Evolutionary conservation across 139 green algal genomes (phyloP).

Genomic region (Tetradesmus lagerheimii): DNA sequence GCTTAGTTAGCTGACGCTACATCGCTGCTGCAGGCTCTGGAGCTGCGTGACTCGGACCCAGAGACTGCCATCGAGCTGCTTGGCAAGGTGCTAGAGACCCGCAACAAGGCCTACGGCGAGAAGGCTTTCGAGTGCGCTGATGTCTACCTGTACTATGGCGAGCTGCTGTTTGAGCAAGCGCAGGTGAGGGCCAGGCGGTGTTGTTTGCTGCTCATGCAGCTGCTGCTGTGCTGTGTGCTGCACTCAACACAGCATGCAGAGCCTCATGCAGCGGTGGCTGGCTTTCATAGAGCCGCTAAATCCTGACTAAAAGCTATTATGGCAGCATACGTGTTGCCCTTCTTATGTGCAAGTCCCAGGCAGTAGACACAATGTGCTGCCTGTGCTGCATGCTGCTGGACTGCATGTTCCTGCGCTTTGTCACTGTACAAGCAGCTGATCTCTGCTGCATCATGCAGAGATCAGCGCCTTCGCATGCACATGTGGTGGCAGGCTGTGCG

Average conservation of each 20-base stretch:
- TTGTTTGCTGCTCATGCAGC: not conserved
- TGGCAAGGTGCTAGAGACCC: conserved; percentile 38
- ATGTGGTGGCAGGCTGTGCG: too few relatives aligned
- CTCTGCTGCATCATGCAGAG: too few relatives aligned
- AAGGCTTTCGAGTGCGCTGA: conserved; percentile 50
- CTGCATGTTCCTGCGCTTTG: too few relatives aligned
- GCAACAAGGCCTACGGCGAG: conserved; percentile 52
- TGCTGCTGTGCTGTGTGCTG: conserved; percentile 13
- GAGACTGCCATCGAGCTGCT: conserved; percentile 48
- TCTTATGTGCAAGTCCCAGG: too few relatives aligned
- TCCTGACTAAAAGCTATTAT: too few relatives aligned
- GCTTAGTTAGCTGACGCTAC: not conserved
- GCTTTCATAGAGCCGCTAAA: too few relatives aligned
- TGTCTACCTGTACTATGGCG: conserved; percentile 63
- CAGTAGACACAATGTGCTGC: too few relatives aligned
- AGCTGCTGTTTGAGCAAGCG: conserved; percentile 57
- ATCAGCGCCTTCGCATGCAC: too few relatives aligned
- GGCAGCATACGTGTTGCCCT: too few relatives aligned
- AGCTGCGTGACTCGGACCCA: conserved; percentile 55
- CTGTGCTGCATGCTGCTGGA: too few relatives aligned
- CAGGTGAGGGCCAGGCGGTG: conserved; percentile 25
- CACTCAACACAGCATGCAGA: not conserved
- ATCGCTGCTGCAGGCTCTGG: not conserved
- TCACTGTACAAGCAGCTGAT: too few relatives aligned
- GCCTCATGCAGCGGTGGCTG: too few relatives aligned